Base-by-base conservation (phyloP, 768 basidiomycete species). In the Leccinum fibrillosum region DNA sequence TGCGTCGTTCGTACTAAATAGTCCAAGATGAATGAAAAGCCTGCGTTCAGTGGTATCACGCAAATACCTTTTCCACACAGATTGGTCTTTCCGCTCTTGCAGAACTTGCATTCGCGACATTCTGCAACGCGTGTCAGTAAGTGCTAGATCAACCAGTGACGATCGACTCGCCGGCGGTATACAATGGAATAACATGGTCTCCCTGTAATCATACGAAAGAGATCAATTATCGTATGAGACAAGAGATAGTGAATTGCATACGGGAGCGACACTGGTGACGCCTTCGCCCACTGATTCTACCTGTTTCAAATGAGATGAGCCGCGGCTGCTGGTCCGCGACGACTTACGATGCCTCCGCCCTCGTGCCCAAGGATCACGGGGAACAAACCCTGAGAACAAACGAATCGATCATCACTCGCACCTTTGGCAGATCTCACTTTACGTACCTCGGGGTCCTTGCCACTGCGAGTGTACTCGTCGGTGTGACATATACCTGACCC, bases 221-320 rank as follows among this genome's bases (percentile, higher is more conserved):
- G 19, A 62, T 49, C 6, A 42, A 4, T 30, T 3, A 21, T 19
- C 12, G 54, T 48, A 19, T 53, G 32, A 15, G 30, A 53, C 3
- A 32, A 49, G 25, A 50, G 44, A 34, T 7, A 1, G 21, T 30
- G 30, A 15, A 17, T 28, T 25, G 72, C 80, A 42, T 62, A 84
- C 82, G 25, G 81, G 80, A 65, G 81, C 77, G 42, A 90, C 88
- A 64, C 73, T 83, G 23, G 90, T 92, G n/a, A 99, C 97, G 35
- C 92, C 94, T 72, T 94, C 92, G 44, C 97, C 97, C 28, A 99
- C 81, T n/a, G 91, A 94, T 78, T 99, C 97, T 61, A 98, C 94
- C 92, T 94, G 63, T 44, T 49, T 60, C 37, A 9, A 34, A n/a
- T 66, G 10, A 62, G 53, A 48, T 26, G 15, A 44, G 13, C 6